These are phyloP conservation scores for Neospermospora avenae DNA, from an alignment of 2,329 filamentous ascomycete species.

Conservation along the genomic window DNA sequence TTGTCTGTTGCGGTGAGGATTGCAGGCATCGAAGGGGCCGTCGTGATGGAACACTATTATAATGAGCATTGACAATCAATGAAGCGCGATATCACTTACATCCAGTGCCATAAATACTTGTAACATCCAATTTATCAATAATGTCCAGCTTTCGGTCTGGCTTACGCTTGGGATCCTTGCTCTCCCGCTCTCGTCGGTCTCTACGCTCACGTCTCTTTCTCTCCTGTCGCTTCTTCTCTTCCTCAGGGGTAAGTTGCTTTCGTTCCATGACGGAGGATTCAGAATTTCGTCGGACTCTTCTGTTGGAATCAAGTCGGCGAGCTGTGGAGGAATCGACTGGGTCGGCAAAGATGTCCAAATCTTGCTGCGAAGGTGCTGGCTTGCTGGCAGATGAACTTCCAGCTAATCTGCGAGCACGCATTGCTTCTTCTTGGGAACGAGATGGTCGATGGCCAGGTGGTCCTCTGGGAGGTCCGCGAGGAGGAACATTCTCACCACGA, in stretches of 20 bases:
- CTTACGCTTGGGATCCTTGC: conserved; percentile 40
- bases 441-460: conserved; percentile 53
- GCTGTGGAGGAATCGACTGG: conserved; percentile 34
- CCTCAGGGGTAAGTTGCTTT: conserved; percentile 54
- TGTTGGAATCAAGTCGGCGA: conserved; percentile 38
- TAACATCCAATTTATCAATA: conserved; percentile 95
- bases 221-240: conserved; percentile 57
- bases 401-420: conserved; percentile 47
- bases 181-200: conserved; percentile 37
- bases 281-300: conserved; percentile 69
- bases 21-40: conserved; percentile 93
- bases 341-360: conserved; percentile 36
- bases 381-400: conserved; percentile 37
- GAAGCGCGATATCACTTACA: conserved; percentile 52
- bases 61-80: conserved; percentile 10
- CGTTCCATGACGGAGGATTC: conserved; percentile 68
- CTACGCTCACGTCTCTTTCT: conserved; percentile 49
- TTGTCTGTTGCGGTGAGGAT: conserved; percentile 87
- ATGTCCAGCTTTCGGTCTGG: conserved; percentile 63
- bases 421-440: conserved; percentile 64
- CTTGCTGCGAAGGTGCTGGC: conserved; percentile 20
- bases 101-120: conserved; percentile 90
- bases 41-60: conserved; percentile 91
- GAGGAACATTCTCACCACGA: conserved; percentile 46
- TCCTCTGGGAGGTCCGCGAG: conserved; percentile 30